Base-by-base conservation (phyloP, 108 stramenopile species). In the Cyclotella sp. region DNA sequence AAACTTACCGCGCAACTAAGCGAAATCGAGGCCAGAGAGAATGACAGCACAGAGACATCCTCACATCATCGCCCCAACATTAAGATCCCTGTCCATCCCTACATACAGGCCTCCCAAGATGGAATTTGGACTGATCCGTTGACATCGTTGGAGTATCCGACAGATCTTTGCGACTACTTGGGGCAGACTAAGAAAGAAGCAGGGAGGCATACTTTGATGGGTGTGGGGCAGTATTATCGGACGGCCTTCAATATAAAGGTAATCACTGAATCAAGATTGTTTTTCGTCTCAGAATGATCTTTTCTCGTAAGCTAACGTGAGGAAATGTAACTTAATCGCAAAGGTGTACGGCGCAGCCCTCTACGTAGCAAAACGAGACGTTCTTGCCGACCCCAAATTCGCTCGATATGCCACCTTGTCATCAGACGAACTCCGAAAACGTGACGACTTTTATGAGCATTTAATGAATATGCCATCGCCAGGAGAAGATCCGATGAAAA, bases 291-390 rank as follows among this genome's bases (percentile, higher is more conserved):
- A 9, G 28, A 16, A 14, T 3, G 8, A 1, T 3, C 14, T 21
- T 3, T 62, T 41, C 1, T 40, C 61, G 16, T 14, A 11, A 4
- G 55, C 55, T 26, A 21, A 40, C 28, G 11, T 15, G 11, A 34
- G 28, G n/a, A 19, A 19, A 3, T 34, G 5, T 0, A 11, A 62
- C 24, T 15, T 8, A 8, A 0, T 39, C 34, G 9, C 27, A 16
- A 62, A 92, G 88, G 91, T 96, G 9, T 96, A 96, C 63, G 95
- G 95, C 13, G 87, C 90, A 45, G 93, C 91, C 19, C 74, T 91
- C 21, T 96, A 96, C 72, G 91, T 93, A 14, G 81, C 91, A 21
- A 92, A 92, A 73, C 84, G 87, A 14, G 91, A 94, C 58, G 87
- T 91, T 44, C 72, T 91, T n/a, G 87, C 88, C 12, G 95, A 93